phyloP scores from a whole-genome alignment of 768 basidiomycete genomes.

The Psilocybe cyanescens region DNA sequence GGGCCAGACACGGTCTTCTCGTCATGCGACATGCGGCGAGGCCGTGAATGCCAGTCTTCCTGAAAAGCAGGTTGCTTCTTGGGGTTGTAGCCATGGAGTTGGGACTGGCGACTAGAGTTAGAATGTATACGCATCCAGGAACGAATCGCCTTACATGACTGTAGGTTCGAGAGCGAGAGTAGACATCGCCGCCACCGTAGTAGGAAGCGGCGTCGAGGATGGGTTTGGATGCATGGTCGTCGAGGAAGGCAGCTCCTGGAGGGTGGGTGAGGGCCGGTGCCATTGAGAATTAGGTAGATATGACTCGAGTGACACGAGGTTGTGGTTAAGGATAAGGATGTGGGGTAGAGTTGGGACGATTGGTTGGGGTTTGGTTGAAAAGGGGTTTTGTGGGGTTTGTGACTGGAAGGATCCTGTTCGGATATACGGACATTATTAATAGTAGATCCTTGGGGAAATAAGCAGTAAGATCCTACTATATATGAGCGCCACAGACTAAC shows the following conservation, averaged over 20 bases:
- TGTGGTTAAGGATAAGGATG: slow-evolving; percentile 15
- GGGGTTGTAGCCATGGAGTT: slow-evolving; percentile 73
- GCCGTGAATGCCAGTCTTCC: slow-evolving; percentile 73
- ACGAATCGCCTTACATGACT: slow-evolving; percentile 65
- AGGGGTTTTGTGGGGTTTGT: slow-evolving; percentile 20
- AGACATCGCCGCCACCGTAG: slow-evolving; percentile 81
- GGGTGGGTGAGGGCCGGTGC: slow-evolving; percentile 70
- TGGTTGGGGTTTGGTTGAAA: slow-evolving; percentile 18
- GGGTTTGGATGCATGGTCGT: slow-evolving; percentile 53
- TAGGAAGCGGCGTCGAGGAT: slow-evolving; percentile 77
- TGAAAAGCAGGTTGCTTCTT: slow-evolving; percentile 74
- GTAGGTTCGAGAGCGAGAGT: slow-evolving; percentile 85
- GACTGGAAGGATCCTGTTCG: slow-evolving; percentile 18
- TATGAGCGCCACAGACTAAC: slow-evolving; percentile 2
- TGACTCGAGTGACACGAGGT: neutral
- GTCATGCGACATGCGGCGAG: slow-evolving; percentile 90
- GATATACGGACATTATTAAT: slow-evolving; percentile 9
- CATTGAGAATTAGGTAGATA: slow-evolving; percentile 41
- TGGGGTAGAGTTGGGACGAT: slow-evolving; percentile 5
- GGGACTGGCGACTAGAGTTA: slow-evolving; percentile 49
- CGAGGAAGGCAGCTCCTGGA: slow-evolving; percentile 64
- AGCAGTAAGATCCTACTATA: neutral
- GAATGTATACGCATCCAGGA: neutral
- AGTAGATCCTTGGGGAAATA: slow-evolving; percentile 3
- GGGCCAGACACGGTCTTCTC: slow-evolving; percentile 83